Conservation (phyloP, 208 protist genomes). For the Histomonas meleagridis region DNA sequence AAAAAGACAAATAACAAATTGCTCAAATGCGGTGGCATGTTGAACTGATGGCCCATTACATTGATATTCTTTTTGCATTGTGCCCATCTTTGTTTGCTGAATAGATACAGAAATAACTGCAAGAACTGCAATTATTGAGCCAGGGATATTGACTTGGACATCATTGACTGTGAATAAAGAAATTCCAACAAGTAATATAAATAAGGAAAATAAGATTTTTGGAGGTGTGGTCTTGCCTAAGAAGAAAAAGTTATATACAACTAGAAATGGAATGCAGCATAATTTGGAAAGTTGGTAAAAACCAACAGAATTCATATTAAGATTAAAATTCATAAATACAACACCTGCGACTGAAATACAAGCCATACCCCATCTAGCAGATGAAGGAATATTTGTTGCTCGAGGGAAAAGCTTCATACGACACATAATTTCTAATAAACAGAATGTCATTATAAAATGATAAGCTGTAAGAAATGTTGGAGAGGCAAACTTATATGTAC, state of each 20-base stretch:
- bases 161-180: constrained; percentile 8
- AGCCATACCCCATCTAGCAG: background rate
- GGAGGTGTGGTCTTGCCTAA: background rate
- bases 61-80: background rate
- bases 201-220: background rate
- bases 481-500: background rate
- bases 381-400: background rate
- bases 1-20: background rate
- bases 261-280: background rate
- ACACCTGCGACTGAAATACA: background rate
- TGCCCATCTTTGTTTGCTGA: background rate
- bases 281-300: constrained; percentile 37
- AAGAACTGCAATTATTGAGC: constrained; percentile 7
- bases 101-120: background rate
- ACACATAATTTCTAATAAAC: background rate
- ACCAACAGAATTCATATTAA: constrained; percentile 20
- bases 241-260: background rate
- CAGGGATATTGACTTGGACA: background rate
- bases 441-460: background rate
- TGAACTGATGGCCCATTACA: background rate
- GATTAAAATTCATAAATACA: constrained; percentile 35
- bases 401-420: background rate
- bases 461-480: background rate
- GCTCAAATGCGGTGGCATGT: background rate
- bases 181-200: constrained; percentile 22